phyloP scores from a whole-genome alignment of 257 asterid species.

The Forsythia suspensa region DNA sequence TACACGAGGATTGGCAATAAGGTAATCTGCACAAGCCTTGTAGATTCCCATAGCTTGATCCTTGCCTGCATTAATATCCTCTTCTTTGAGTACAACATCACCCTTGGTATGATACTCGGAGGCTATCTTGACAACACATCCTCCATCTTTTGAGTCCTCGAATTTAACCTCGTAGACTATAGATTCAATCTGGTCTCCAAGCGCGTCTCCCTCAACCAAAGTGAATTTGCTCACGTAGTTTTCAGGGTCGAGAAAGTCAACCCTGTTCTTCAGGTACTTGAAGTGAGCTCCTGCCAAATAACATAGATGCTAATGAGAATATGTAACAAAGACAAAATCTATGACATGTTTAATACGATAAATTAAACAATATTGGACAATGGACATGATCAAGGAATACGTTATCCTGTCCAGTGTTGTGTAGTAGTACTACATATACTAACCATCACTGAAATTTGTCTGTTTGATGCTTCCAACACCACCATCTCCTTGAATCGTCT shows the following conservation, averaged over 20 bases:
- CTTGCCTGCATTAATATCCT: conserved; percentile 7
- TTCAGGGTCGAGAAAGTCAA: conserved; percentile 26
- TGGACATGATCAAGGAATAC: not conserved
- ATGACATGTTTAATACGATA: not conserved
- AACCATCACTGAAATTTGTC: conserved; percentile 22
- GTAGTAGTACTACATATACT: not conserved
- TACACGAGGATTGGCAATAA: conserved; percentile 27
- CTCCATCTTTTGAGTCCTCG: conserved; percentile 30
- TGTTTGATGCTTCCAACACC: conserved; percentile 26
- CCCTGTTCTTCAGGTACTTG: conserved; percentile 19
- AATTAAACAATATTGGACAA: not conserved
- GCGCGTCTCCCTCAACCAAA: conserved; percentile 21
- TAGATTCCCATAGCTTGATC: conserved; percentile 5
- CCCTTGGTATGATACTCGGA: conserved; percentile 34
- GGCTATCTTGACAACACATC: conserved; percentile 26
- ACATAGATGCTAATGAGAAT: not conserved
- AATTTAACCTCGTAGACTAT: conserved; percentile 25
- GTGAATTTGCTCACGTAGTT: conserved; percentile 28
- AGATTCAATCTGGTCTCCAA: conserved; percentile 33
- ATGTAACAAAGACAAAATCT: not conserved
- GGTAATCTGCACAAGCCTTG: conserved; percentile 34
- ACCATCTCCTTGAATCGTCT: conserved; percentile 15
- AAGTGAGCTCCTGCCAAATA: not conserved
- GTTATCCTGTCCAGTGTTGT: no score
- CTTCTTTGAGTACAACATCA: conserved; percentile 10